Conservation (phyloP, 805 yeast genomes). For the Komagataella kurtzmanii region DNA sequence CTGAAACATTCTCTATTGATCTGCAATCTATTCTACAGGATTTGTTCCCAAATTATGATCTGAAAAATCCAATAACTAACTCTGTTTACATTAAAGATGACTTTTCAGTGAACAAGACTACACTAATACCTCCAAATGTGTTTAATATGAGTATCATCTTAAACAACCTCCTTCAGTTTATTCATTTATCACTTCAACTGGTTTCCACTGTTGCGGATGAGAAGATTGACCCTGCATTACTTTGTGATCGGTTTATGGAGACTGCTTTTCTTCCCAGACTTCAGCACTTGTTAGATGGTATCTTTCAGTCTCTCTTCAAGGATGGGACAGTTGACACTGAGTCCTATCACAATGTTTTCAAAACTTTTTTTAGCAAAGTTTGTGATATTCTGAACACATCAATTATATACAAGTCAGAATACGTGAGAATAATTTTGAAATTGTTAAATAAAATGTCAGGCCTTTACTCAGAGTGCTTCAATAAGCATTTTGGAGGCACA, state of each 20-base stretch:
- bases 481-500: conserved; percentile 8
- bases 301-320: conserved; percentile 59
- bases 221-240: background rate
- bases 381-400: conserved; percentile 50
- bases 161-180: conserved; percentile 57
- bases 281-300: conserved; percentile 1
- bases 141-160: conserved; percentile 71
- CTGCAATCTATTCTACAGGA: conserved; percentile 36
- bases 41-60: conserved; percentile 53
- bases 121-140: conserved; percentile 55
- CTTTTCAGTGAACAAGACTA: conserved; percentile 42
- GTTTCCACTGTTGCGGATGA: background rate
- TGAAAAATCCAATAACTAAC: conserved; percentile 10
- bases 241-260: background rate
- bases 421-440: conserved; percentile 29
- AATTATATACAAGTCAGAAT: conserved; percentile 40
- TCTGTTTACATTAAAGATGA: conserved; percentile 49
- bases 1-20: conserved; percentile 18
- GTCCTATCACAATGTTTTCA: conserved; percentile 19
- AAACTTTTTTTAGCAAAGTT: conserved; percentile 29
- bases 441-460: conserved; percentile 24
- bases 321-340: conserved; percentile 30
- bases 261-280: background rate
- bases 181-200: background rate
- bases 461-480: conserved; percentile 18